These are phyloP conservation scores for Schwanniomyces pseudopolymorphus DNA, from an alignment of 805 yeast species.

Conservation along the genomic window DNA sequence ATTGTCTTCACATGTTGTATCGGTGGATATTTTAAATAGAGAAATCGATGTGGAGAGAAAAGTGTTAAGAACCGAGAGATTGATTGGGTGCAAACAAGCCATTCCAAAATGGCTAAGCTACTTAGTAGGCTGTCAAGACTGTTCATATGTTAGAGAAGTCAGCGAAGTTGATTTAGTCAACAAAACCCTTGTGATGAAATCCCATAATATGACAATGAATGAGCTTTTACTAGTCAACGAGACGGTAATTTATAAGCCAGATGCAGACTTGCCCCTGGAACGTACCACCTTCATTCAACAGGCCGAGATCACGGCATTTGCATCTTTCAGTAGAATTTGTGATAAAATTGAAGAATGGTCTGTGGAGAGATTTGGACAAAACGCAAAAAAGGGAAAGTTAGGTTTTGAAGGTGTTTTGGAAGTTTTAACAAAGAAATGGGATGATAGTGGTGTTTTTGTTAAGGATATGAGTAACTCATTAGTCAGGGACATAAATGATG, in stretches of 20 bases:
- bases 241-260: conserved; percentile 80
- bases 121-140: conserved; percentile 69
- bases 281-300: conserved; percentile 72
- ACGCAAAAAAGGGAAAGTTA: conserved; percentile 74
- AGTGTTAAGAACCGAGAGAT: conserved; percentile 71
- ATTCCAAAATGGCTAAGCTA: conserved; percentile 80
- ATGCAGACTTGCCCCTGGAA: conserved; percentile 45
- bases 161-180: conserved; percentile 73
- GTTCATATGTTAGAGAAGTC: conserved; percentile 84
- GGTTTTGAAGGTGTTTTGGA: conserved; percentile 84
- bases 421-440: conserved; percentile 45
- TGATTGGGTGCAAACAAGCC: conserved; percentile 84
- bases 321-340: conserved; percentile 66
- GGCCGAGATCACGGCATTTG: conserved; percentile 88
- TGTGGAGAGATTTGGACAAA: conserved; percentile 82
- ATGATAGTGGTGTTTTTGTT: conserved; percentile 38
- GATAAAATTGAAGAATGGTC: conserved; percentile 91
- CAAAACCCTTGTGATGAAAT: conserved; percentile 71
- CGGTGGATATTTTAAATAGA: conserved; percentile 84
- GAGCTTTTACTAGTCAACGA: conserved; percentile 78
- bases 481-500: conserved; percentile 26
- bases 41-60: conserved; percentile 53
- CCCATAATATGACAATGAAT: conserved; percentile 83
- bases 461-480: conserved; percentile 26
- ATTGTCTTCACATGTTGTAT: conserved; percentile 85